These are phyloP conservation scores for Hibiscus trionum DNA, from an alignment of 345 rosid genomes.

Conservation along the genomic window DNA sequence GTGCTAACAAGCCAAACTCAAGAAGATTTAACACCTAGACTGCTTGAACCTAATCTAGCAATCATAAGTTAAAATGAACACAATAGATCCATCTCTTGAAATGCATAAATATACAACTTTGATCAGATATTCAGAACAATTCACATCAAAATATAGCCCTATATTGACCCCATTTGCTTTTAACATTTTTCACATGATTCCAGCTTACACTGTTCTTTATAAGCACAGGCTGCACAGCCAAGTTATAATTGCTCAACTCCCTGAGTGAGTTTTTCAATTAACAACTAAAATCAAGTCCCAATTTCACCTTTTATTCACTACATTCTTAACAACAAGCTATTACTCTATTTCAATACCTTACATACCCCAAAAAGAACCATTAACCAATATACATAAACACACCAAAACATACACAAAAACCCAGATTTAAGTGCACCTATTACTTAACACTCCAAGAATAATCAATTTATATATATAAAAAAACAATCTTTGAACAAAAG, in stretches of 20 bases:
- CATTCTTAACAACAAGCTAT: neutral
- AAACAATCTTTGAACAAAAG: neutral
- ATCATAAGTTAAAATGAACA: neutral
- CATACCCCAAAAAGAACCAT: neutral
- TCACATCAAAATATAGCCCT: neutral
- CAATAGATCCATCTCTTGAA: neutral
- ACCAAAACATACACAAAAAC: neutral
- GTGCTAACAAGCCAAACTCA: neutral
- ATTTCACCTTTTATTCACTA: neutral
- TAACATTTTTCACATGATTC: neutral
- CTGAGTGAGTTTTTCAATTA: neutral
- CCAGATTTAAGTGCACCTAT: neutral
- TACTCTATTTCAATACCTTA: neutral
- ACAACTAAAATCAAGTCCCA: neutral
- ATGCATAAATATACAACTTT: neutral
- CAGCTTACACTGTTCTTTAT: neutral
- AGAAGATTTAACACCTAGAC: neutral
- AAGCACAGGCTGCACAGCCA: neutral
- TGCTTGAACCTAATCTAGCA: neutral
- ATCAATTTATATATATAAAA: neutral
- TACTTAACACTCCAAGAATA: neutral
- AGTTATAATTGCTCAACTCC: neutral
- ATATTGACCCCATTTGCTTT: neutral
- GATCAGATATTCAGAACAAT: too few species aligned
- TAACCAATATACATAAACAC: too few species aligned